phyloP scores from a whole-genome alignment of 2,329 filamentous ascomycete species.

The Catunica adiposa region DNA sequence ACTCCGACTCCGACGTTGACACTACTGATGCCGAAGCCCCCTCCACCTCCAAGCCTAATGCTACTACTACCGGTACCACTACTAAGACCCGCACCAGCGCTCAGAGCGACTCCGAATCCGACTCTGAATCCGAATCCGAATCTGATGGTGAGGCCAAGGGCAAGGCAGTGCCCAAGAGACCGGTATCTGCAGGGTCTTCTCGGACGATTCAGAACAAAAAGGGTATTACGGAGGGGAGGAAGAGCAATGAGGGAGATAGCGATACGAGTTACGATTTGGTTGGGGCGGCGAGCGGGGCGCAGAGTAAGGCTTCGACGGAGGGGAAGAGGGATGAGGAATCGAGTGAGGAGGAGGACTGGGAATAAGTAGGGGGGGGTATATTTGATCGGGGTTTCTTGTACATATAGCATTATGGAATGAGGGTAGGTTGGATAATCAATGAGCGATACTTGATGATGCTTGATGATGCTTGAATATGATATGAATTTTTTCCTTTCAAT shows the following conservation, averaged over 20 bases:
- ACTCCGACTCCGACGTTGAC: constrained; percentile 38
- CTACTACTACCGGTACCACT: constrained; percentile 18
- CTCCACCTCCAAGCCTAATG: constrained; percentile 17
- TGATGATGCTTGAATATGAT: no score
- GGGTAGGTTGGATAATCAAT: not conserved
- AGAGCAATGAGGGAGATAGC: constrained; percentile 78
- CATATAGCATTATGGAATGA: not conserved
- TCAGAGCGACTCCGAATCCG: constrained; percentile 23
- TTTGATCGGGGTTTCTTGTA: not conserved
- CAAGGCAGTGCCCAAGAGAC: constrained; percentile 23
- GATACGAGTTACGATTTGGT: constrained; percentile 95
- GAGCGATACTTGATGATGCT: no score
- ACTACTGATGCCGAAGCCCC: constrained; percentile 6
- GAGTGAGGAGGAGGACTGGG: constrained; percentile 57
- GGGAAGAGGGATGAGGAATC: constrained; percentile 37
- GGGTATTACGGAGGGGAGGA: constrained; percentile 43
- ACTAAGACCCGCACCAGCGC: constrained; percentile 19
- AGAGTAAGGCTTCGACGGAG: constrained; percentile 54
- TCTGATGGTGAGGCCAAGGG: constrained; percentile 14
- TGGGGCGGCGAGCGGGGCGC: constrained; percentile 55
- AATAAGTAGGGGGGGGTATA: constrained; percentile 29
- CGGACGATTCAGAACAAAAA: constrained; percentile 48
- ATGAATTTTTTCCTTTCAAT: no score
- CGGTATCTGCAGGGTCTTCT: constrained; percentile 38
- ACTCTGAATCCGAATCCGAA: not conserved